These are phyloP conservation scores for Alloteropsis angusta DNA, from an alignment of 202 grass and related monocot genomes.

Conservation along the genomic window DNA sequence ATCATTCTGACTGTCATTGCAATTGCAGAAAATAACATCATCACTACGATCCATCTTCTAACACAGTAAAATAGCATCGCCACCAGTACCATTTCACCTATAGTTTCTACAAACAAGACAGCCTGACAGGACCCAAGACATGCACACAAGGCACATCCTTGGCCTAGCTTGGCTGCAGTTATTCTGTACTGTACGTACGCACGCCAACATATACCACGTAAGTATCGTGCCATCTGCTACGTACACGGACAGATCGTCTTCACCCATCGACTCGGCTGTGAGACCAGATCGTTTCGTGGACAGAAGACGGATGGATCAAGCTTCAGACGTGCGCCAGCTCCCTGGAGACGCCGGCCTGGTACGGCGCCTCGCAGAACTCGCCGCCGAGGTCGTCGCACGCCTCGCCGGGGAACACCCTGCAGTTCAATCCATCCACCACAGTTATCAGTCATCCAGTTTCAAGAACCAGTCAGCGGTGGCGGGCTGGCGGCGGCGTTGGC, in stretches of 20 bases:
- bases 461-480: too few relatives aligned
- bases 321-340: background rate
- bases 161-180: background rate
- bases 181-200: background rate
- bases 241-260: too few relatives aligned
- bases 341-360: slow-evolving; percentile 1
- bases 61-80: background rate
- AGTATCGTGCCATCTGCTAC: background rate
- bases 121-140: background rate
- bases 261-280: background rate
- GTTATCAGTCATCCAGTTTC: too few relatives aligned
- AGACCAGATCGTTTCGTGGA: background rate
- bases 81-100: background rate
- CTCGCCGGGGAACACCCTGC: slow-evolving; percentile 83
- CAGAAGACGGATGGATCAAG: background rate
- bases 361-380: slow-evolving; percentile 61
- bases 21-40: background rate
- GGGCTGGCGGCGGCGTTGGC: too few relatives aligned
- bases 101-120: background rate
- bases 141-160: background rate
- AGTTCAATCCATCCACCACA: background rate
- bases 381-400: slow-evolving; percentile 88
- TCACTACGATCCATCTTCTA: background rate
- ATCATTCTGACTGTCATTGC: background rate
- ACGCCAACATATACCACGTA: background rate